Evolutionary conservation across 352 stramenopile genomes (phyloP).

Genomic region (Phytophthora meadii): DNA sequence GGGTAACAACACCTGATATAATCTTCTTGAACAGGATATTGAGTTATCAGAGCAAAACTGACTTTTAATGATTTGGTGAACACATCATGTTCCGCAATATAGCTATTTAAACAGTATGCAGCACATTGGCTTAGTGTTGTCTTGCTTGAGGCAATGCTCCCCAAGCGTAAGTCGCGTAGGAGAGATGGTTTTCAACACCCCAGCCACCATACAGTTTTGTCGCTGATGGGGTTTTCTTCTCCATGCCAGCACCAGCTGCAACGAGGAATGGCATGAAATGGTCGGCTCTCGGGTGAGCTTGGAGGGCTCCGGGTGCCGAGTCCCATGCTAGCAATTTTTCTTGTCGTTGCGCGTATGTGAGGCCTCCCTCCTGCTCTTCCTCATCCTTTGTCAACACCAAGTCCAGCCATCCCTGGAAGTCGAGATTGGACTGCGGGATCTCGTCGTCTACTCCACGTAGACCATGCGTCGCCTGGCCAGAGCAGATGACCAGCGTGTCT

Average conservation of each 20-base stretch:
- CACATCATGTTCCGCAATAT: neutral
- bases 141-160: slow-evolving; percentile 9
- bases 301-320: slow-evolving; percentile 38
- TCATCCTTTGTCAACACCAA: slow-evolving; percentile 29
- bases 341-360: slow-evolving; percentile 41
- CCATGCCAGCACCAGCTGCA: slow-evolving; percentile 58
- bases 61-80: neutral
- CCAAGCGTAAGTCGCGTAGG: slow-evolving; percentile 54
- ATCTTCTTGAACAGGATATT: neutral
- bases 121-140: neutral
- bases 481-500: slow-evolving; percentile 87
- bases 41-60: neutral
- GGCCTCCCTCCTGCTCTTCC: slow-evolving; percentile 9
- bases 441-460: slow-evolving; percentile 16
- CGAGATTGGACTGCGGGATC: slow-evolving; percentile 29
- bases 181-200: slow-evolving; percentile 39
- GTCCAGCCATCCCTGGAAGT: slow-evolving; percentile 59
- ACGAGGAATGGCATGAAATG: slow-evolving; percentile 71
- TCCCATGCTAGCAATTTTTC: slow-evolving; percentile 55
- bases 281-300: slow-evolving; percentile 52
- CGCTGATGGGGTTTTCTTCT: slow-evolving; percentile 34
- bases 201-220: slow-evolving; percentile 50
- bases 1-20: slow-evolving; percentile 28
- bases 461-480: slow-evolving; percentile 63
- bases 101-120: neutral